Percentiles rank a stretch among this genome's conserved stretches.
These are phyloP conservation scores for Clathrospora elynae DNA, from an alignment of 2,329 filamentous ascomycete genomes.

Conservation along the genomic window DNA sequence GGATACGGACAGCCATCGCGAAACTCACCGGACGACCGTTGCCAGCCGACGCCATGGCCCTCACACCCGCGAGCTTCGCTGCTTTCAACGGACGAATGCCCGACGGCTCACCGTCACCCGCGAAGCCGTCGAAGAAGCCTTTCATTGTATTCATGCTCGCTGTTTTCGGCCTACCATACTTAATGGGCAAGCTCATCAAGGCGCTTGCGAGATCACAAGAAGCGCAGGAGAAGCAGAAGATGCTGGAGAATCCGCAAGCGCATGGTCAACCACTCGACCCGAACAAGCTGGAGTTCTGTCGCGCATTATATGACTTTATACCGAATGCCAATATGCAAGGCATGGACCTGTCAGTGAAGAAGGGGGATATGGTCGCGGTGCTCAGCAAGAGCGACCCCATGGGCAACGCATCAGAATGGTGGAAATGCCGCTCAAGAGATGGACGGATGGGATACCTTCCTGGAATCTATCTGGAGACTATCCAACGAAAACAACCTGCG, in stretches of 20 bases:
- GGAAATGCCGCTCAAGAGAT: conserved; percentile 89
- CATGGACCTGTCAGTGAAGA: conserved; percentile 88
- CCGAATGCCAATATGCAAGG: conserved; percentile 73
- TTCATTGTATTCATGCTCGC: conserved; percentile 95
- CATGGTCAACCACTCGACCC: conserved; percentile 72
- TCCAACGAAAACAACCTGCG: conserved; percentile 61
- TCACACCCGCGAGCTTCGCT: conserved; percentile 91
- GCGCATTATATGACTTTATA: conserved; percentile 90
- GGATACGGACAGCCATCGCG: conserved; percentile 88
- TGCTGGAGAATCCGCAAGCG: conserved; percentile 57
- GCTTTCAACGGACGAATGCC: conserved; percentile 76
- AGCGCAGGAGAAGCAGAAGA: conserved; percentile 72
- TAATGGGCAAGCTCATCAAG: conserved; percentile 95
- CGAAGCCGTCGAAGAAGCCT: conserved; percentile 88
- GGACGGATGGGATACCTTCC: conserved; percentile 91
- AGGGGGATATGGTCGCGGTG: conserved; percentile 93
- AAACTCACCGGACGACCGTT: conserved; percentile 91
- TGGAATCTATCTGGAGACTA: conserved; percentile 82
- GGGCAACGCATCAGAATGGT: conserved; percentile 94
- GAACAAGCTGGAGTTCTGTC: conserved; percentile 93
- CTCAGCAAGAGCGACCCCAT: conserved; percentile 90
- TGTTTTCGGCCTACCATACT: conserved; percentile 91
- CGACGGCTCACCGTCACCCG: conserved; percentile 66
- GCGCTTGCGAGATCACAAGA: conserved; percentile 82
- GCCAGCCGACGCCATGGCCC: conserved; percentile 81